Conservation (phyloP, 164 flowering plant species). For the Vitis rotundifolia region DNA sequence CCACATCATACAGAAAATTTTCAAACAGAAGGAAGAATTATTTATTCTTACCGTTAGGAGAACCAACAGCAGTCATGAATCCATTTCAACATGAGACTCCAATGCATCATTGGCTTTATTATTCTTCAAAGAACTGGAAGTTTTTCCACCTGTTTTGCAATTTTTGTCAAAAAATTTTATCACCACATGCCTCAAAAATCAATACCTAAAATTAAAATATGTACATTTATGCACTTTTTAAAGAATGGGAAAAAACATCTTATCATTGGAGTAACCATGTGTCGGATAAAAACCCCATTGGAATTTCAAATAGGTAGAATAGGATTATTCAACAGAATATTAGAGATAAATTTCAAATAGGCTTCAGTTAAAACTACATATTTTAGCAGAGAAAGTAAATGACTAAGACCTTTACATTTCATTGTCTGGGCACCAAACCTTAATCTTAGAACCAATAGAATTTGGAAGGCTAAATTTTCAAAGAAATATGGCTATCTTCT, state of each 20-base stretch:
- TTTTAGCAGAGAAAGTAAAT: too few species aligned
- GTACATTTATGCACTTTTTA: not conserved
- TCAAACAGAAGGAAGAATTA: not conserved
- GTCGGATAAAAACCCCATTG: too few species aligned
- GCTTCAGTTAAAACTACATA: too few species aligned
- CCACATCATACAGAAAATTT: not conserved
- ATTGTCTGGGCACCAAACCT: too few species aligned
- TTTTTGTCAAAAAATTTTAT: slow-evolving; percentile 29
- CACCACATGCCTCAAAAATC: slow-evolving; percentile 50
- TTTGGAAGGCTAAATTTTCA: too few species aligned
- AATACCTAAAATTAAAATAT: slow-evolving; percentile 51
- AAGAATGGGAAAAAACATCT: not conserved
- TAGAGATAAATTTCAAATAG: too few species aligned
- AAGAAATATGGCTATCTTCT: too few species aligned
- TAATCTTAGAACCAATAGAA: too few species aligned
- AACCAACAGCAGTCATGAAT: slow-evolving; percentile 82
- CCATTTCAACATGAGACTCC: slow-evolving; percentile 77
- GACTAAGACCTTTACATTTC: too few species aligned
- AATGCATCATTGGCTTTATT: slow-evolving; percentile 26
- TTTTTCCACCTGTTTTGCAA: slow-evolving; percentile 27
- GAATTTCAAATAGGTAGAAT: too few species aligned
- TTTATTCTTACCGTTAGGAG: slow-evolving; percentile 68
- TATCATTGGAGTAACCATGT: not conserved
- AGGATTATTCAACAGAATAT: too few species aligned
- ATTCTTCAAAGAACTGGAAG: slow-evolving; percentile 22